Conservation (phyloP, 108 stramenopile species). For the Pseudonitzschia pungens region DNA sequence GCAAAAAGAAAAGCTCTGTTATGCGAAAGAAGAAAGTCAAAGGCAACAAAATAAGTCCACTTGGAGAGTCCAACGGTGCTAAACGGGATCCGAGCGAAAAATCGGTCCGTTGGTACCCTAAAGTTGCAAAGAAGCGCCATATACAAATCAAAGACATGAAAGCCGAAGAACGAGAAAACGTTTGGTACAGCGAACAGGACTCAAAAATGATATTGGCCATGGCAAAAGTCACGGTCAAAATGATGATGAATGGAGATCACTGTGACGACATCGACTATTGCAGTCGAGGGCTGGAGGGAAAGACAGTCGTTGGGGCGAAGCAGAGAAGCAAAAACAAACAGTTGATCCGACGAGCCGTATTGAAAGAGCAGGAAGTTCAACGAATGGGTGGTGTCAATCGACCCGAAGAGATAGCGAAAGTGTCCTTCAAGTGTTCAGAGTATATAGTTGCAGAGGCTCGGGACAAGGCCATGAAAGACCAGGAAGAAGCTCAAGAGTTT, state of each 20-base stretch:
- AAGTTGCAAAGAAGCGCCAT: slow-evolving; percentile 32
- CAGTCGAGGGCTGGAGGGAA: slow-evolving; percentile 36
- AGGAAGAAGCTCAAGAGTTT: slow-evolving; percentile 21
- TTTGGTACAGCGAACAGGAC: slow-evolving; percentile 34
- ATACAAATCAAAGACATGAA: slow-evolving; percentile 26
- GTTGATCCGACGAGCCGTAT: slow-evolving; percentile 16
- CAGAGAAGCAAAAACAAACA: slow-evolving; percentile 26
- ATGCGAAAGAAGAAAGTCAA: background rate
- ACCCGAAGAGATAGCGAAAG: slow-evolving; percentile 24
- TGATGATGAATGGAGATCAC: slow-evolving; percentile 40
- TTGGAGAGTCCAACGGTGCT: too few relatives aligned
- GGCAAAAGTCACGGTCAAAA: slow-evolving; percentile 42
- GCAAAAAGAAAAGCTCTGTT: background rate
- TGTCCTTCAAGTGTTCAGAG: slow-evolving; percentile 23
- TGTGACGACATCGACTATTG: slow-evolving; percentile 37
- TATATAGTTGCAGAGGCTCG: slow-evolving; percentile 17
- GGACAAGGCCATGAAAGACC: slow-evolving; percentile 19
- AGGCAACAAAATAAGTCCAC: background rate
- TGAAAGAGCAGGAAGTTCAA: slow-evolving; percentile 33
- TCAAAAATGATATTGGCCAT: slow-evolving; percentile 34
- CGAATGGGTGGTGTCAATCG: slow-evolving; percentile 30
- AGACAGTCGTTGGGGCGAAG: slow-evolving; percentile 29
- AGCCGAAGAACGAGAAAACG: slow-evolving; percentile 22
- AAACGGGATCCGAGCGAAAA: background rate
- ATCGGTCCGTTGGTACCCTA: slow-evolving; percentile 31